Evolutionary conservation across 768 basidiomycete species (phyloP), one percentile per base, ranked within the genome.

Genomic region (Phylloporus rhodoxanthus): DNA sequence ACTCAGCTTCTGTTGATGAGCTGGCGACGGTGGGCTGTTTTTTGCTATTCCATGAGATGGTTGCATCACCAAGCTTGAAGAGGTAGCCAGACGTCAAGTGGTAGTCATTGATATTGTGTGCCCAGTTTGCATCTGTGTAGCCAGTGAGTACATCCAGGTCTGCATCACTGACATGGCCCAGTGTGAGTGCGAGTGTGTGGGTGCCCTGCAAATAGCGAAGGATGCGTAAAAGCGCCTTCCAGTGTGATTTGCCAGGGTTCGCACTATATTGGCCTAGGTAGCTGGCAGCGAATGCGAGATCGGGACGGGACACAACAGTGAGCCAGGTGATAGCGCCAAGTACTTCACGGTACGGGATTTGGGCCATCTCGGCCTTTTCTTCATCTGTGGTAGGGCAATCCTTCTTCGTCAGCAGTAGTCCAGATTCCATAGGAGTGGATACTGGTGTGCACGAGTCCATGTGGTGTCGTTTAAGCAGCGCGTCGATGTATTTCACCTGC

Each of bases 1-100:
- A 74, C 51, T 76, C 71, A 3, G 71, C 64, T 48, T 74, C 69
- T 0, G 64, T 64, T 2, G 69, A 70, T 1, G 70, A 73, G 1
- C 65, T 57, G 0, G 71, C 62, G 1, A 73, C 62, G 2, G 62
- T 57, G 10, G 55, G 48, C 49, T 73, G 72, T 36, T 69, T 68
- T 34, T 56, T 57, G 7, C 66, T 59, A 1, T 55, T 62, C 70
- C 68, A 76, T 2, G 67, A 44, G 19, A 33, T 34, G 20, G 8
- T 5, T 1, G 32, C 43, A 23, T 34, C 32, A 1, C 30, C 21
- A 5, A 33, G 30, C n/a, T 9, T 33, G 32, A 45, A 45, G 0
- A 34, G 1, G 8, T 45, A 45, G 7, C 43, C 20, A 0, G 30
- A 45, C 1, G 15, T 23, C 13, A 30, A 45, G 3, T 28, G 20